These are phyloP conservation scores for Ganoderma leucocontextum DNA, from an alignment of 1,284 basidiomycete genomes.

Conservation along the genomic window DNA sequence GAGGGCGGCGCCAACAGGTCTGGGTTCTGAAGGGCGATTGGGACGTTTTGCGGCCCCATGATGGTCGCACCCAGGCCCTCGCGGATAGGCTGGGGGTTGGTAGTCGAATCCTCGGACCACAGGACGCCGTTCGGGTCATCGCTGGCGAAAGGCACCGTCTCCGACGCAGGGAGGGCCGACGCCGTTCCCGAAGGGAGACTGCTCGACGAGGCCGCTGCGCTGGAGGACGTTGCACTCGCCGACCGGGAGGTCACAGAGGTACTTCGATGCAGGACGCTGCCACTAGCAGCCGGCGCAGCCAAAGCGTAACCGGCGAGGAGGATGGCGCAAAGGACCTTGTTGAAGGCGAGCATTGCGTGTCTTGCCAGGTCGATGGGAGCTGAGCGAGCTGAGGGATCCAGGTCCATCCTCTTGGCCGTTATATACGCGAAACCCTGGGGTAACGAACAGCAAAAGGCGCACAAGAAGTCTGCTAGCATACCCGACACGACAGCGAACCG, in stretches of 20 bases:
- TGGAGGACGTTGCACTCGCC: constrained; percentile 17
- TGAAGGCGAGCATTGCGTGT: constrained; percentile 32
- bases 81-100: constrained; percentile 45
- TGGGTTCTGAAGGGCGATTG: constrained; percentile 63
- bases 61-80: constrained; percentile 57
- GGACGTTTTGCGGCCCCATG: constrained; percentile 63
- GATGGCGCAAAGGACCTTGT: constrained; percentile 33
- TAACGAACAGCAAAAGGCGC: background rate
- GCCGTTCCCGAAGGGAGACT: constrained; percentile 14
- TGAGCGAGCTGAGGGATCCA: constrained; percentile 29
- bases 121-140: constrained; percentile 61
- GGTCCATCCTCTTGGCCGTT: constrained; percentile 9
- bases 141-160: constrained; percentile 55
- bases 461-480: background rate
- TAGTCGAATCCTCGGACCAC: constrained; percentile 41
- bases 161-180: constrained; percentile 23
- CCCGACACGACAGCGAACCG: background rate
- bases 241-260: constrained; percentile 16
- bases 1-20: constrained; percentile 71
- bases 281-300: constrained; percentile 29
- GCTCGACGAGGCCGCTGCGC: constrained; percentile 8
- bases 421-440: constrained; percentile 15
- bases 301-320: constrained; percentile 27
- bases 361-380: constrained; percentile 22
- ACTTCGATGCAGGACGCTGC: constrained; percentile 13